These are phyloP conservation scores for Irpex rosettiformis DNA, from an alignment of 1,284 basidiomycete species.

Conservation along the genomic window DNA sequence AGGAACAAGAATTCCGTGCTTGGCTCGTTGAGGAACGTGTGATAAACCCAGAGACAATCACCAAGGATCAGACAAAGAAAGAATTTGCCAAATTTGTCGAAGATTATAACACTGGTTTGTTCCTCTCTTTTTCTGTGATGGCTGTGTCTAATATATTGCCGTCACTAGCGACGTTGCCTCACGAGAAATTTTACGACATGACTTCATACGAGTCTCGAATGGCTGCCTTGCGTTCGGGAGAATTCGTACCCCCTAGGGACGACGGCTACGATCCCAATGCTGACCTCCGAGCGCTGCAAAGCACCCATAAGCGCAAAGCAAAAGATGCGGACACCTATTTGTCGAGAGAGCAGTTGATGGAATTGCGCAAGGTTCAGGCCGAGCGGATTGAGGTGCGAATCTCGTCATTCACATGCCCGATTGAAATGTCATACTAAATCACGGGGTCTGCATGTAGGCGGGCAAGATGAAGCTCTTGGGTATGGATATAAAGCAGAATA, in stretches of 20 bases:
- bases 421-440: neutral
- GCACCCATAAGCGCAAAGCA: slow-evolving; percentile 59
- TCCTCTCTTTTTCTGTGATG: neutral
- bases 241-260: slow-evolving; percentile 64
- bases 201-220: slow-evolving; percentile 77
- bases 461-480: slow-evolving; percentile 81
- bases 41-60: slow-evolving; percentile 81
- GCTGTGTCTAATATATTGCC: slow-evolving; percentile 5
- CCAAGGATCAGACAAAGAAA: slow-evolving; percentile 81
- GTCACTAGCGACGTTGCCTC: slow-evolving; percentile 75
- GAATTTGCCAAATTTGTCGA: slow-evolving; percentile 79
- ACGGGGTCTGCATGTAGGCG: slow-evolving; percentile 38
- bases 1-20: slow-evolving; percentile 79
- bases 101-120: slow-evolving; percentile 83
- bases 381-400: slow-evolving; percentile 69
- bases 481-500: slow-evolving; percentile 76
- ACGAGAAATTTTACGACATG: slow-evolving; percentile 92
- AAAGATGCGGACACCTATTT: slow-evolving; percentile 67
- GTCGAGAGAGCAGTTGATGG: slow-evolving; percentile 73
- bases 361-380: slow-evolving; percentile 75
- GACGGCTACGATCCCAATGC: slow-evolving; percentile 74
- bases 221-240: slow-evolving; percentile 76
- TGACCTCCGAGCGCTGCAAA: slow-evolving; percentile 74
- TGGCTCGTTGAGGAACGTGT: slow-evolving; percentile 90
- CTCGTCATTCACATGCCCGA: neutral